phyloP scores from a whole-genome alignment of 768 basidiomycete genomes.

The Cystobasidium onofrii region DNA sequence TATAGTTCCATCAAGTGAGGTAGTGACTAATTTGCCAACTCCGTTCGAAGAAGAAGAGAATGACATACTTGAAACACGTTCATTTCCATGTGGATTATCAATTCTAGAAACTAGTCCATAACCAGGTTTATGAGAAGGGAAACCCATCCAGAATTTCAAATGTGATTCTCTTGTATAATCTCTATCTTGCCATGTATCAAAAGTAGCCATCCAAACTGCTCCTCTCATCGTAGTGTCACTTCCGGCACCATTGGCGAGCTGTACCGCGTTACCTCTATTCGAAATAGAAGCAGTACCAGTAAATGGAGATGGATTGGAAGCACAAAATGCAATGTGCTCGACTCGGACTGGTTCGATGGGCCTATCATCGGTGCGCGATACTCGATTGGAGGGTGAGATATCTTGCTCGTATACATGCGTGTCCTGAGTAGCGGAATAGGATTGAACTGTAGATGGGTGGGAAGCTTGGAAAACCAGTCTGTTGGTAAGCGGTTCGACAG shows the following conservation, averaged over 20 bases:
- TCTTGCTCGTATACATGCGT: conserved; percentile 76
- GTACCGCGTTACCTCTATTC: background rate
- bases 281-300: background rate
- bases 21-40: conserved; percentile 56
- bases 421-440: conserved; percentile 66
- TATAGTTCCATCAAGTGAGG: conserved; percentile 64
- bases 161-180: conserved; percentile 61
- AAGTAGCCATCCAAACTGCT: conserved; percentile 76
- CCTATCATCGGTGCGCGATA: conserved; percentile 67
- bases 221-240: background rate
- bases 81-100: conserved; percentile 71
- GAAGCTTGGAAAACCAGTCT: conserved; percentile 83
- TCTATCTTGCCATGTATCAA: conserved; percentile 66
- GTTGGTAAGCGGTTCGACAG: conserved; percentile 63
- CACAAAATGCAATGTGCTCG: conserved; percentile 57
- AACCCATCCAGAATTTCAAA: conserved; percentile 79
- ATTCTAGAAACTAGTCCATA: conserved; percentile 70
- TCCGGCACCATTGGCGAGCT: background rate
- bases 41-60: conserved; percentile 52
- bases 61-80: conserved; percentile 55
- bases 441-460: conserved; percentile 89
- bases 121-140: conserved; percentile 23
- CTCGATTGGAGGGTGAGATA: conserved; percentile 75
- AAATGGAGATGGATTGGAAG: background rate
- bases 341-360: conserved; percentile 67